These are phyloP conservation scores for Curvularia sp. DNA, from an alignment of 2,329 filamentous ascomycete genomes.

Conservation along the genomic window DNA sequence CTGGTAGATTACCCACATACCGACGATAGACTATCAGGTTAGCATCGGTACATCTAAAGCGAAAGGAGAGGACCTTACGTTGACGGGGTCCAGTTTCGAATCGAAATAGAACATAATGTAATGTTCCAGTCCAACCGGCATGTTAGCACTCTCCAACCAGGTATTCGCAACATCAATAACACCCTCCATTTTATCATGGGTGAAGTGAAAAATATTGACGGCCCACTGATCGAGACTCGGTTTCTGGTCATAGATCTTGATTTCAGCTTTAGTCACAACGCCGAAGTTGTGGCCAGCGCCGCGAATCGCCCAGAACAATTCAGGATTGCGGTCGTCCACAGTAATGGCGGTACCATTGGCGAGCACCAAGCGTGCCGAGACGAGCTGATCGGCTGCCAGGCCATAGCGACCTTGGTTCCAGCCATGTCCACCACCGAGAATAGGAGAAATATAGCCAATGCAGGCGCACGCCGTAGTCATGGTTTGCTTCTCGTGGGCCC, in stretches of 20 bases:
- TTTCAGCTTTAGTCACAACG: constrained; percentile 33
- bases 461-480: constrained; percentile 34
- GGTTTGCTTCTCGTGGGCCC: constrained; percentile 37
- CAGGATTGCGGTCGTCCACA: constrained; percentile 44
- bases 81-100: constrained; percentile 20
- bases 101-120: constrained; percentile 24
- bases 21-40: constrained; percentile 21
- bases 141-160: constrained; percentile 21
- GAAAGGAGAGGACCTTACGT: constrained; percentile 13
- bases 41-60: background rate
- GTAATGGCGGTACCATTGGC: constrained; percentile 43
- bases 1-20: constrained; percentile 29
- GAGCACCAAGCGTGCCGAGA: constrained; percentile 50
- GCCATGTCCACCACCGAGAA: constrained; percentile 66
- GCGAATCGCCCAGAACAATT: constrained; percentile 52
- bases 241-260: constrained; percentile 28
- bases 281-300: constrained; percentile 49
- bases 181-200: constrained; percentile 27
- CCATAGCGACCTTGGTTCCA: constrained; percentile 60
- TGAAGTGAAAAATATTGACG: constrained; percentile 24
- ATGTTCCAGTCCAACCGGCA: constrained; percentile 24
- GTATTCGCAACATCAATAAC: constrained; percentile 22
- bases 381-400: constrained; percentile 34
- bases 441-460: constrained; percentile 63
- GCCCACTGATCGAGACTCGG: constrained; percentile 21